These are phyloP conservation scores for Penicillium capsulatum DNA, from an alignment of 2,329 filamentous ascomycete genomes.

Conservation along the genomic window DNA sequence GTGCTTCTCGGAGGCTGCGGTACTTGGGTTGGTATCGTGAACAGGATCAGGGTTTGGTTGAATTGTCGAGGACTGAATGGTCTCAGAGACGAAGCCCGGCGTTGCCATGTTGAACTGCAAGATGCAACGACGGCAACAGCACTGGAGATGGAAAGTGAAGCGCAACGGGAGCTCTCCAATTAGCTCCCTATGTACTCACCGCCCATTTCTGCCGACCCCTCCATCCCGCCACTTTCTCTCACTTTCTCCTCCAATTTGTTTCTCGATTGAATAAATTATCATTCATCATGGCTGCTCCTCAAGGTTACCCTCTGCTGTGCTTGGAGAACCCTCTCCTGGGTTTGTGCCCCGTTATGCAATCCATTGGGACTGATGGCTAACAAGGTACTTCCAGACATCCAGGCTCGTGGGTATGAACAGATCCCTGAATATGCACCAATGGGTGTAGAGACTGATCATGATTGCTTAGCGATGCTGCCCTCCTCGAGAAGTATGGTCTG, in stretches of 20 bases:
- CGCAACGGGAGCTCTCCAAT: too few species aligned
- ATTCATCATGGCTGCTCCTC: constrained; percentile 63
- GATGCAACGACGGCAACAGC: not conserved
- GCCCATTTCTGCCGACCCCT: constrained; percentile 25
- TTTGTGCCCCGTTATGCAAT: constrained; percentile 46
- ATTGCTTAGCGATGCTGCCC: constrained; percentile 63
- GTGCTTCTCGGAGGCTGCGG: constrained; percentile 63
- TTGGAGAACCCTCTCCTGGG: constrained; percentile 97
- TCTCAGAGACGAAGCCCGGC: constrained; percentile 65
- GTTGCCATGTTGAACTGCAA: constrained; percentile 49
- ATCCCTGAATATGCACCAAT: constrained; percentile 5
- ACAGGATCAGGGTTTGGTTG: constrained; percentile 64
- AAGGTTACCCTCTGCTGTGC: constrained; percentile 85
- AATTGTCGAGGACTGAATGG: constrained; percentile 76
- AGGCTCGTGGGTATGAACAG: constrained; percentile 62
- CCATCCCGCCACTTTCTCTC: constrained; percentile 13
- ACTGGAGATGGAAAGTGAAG: not conserved
- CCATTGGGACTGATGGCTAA: not conserved
- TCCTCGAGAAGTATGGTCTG: constrained; percentile 87
- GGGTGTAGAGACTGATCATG: constrained; percentile 6
- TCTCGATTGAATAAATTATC: constrained; percentile 5
- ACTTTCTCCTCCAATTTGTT: constrained; percentile 5
- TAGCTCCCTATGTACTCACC: constrained; percentile 13
- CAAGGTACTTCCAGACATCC: constrained; percentile 64
- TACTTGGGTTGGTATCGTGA: constrained; percentile 78